Base-by-base conservation (phyloP, 1,284 basidiomycete species). In the Papiliotrema flavescens region DNA sequence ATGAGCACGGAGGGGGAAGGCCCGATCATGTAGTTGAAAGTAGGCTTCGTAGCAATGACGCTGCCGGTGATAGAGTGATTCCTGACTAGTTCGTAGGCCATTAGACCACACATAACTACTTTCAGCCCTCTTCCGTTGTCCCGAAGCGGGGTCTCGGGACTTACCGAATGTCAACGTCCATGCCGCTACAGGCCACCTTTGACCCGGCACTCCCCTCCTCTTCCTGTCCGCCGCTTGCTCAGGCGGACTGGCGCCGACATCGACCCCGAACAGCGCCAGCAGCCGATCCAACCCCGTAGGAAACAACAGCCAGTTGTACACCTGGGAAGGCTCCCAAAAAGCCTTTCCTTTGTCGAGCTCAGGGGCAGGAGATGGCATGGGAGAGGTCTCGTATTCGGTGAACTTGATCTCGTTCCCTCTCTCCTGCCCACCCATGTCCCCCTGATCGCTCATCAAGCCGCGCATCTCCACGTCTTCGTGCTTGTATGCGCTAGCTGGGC, bases 11-110 rank as follows among this genome's bases (percentile, higher is more conserved):
- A 85, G 40, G 83, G 83, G 0, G 90, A 88, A 0, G 94, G 94
- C 0, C 94, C 94, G 26, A 93, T 68, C 92, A 97, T 96, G 7
- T 87, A 87, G 71, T 96, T 96, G 60, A 94, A 85, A 13, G 80
- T 80, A 2, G 89, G 90, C 80, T 88, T 87, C 70, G 89, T 85
- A 1, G 90, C 90, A 40, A 94, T 80, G 0, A 88, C 87, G 4
- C 81, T 84, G 0, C 90, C 90, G 67, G 90, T 88, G 8, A 83
- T 81, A 62, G 82, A 80, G 50, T 79, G 71, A 68, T 94, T 92
- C 23, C 84, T 78, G 14, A 90, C 83, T 15, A 92, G 79, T 73
- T 93, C 90, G 61, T 87, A 88, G 23, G 90, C 85, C 67, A 79
- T 69, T 26, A 90, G 79, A 2, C 80, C 82, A 15, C 86, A 74